A percentile compares a stretch with the other conserved stretches of the same genome.
These are phyloP conservation scores for Aspergillus tanneri DNA, from an alignment of 2,329 filamentous ascomycete species.

Conservation along the genomic window DNA sequence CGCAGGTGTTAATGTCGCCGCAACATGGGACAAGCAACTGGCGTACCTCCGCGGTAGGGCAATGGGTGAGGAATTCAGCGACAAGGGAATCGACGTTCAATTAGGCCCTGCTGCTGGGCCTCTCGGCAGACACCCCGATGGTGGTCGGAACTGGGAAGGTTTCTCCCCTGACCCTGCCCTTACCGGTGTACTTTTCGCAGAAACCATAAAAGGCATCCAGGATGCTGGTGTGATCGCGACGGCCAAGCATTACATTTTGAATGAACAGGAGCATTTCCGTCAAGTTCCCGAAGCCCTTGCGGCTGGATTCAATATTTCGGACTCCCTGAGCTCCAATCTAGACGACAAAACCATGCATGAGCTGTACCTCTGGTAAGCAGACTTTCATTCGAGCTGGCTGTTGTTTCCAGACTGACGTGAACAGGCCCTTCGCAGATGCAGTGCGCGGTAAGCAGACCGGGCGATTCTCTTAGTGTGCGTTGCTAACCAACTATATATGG, in stretches of 20 bases:
- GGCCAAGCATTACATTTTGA: conserved; percentile 72
- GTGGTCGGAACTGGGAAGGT: conserved; percentile 67
- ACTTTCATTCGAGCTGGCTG: neutral
- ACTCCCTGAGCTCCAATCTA: conserved; percentile 60
- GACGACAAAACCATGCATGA: conserved; percentile 65
- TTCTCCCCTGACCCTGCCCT: conserved; percentile 73
- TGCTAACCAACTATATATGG: neutral
- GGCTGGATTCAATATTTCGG: conserved; percentile 62
- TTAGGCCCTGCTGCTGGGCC: conserved; percentile 77
- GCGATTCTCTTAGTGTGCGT: neutral
- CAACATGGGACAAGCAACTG: conserved; percentile 75
- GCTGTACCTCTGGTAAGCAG: conserved; percentile 56
- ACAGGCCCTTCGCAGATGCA: conserved; percentile 64
- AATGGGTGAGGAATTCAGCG: conserved; percentile 73
- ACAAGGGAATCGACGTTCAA: conserved; percentile 72
- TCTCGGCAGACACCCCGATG: conserved; percentile 65
- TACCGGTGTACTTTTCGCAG: conserved; percentile 68
- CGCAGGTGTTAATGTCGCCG: conserved; percentile 73
- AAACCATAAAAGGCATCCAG: conserved; percentile 78
- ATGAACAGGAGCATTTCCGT: conserved; percentile 74
- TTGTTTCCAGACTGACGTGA: neutral
- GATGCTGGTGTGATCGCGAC: conserved; percentile 78
- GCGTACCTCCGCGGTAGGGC: conserved; percentile 67
- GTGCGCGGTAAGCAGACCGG: conserved; percentile 42
- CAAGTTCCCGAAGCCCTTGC: conserved; percentile 58